These are phyloP conservation scores for Phylloporus gajari DNA, from an alignment of 1,284 basidiomycete species.

Conservation along the genomic window DNA sequence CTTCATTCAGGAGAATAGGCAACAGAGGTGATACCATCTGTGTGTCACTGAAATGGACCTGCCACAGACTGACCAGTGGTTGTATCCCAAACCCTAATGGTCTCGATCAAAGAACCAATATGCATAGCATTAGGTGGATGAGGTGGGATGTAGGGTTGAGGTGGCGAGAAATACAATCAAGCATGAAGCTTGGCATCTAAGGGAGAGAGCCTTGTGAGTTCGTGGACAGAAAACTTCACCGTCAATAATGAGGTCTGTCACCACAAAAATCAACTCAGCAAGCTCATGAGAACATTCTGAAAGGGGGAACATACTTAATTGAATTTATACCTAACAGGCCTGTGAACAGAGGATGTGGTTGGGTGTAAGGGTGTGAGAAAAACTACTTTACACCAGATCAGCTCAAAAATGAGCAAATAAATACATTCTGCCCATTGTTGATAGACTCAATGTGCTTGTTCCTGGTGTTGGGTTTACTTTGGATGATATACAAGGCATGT, in stretches of 20 bases:
- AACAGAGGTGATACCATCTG: not conserved
- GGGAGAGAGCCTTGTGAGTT: not conserved
- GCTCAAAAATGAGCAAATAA: slow-evolving; percentile 49
- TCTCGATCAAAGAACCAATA: not conserved
- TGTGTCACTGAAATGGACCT: not conserved
- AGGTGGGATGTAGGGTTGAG: not conserved
- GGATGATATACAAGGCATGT: slow-evolving; percentile 52
- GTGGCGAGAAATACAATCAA: not conserved
- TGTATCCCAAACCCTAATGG: slow-evolving; percentile 6
- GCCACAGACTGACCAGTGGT: not conserved
- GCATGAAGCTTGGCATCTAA: not conserved
- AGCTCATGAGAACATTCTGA: not conserved
- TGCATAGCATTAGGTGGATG: not conserved
- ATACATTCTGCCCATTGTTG: slow-evolving; percentile 53
- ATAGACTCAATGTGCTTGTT: slow-evolving; percentile 49
- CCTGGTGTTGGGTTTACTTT: slow-evolving; percentile 47
- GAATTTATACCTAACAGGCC: not conserved
- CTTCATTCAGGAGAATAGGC: not conserved
- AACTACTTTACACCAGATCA: too few species aligned
- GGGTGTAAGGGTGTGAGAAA: not conserved
- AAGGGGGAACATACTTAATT: not conserved
- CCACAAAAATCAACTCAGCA: not conserved
- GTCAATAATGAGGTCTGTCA: not conserved
- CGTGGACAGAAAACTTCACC: not conserved
- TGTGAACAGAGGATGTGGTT: not conserved